Base-by-base conservation (phyloP, 192 early-diverging fungal genomes). In the Gaertneriomyces sp. region DNA sequence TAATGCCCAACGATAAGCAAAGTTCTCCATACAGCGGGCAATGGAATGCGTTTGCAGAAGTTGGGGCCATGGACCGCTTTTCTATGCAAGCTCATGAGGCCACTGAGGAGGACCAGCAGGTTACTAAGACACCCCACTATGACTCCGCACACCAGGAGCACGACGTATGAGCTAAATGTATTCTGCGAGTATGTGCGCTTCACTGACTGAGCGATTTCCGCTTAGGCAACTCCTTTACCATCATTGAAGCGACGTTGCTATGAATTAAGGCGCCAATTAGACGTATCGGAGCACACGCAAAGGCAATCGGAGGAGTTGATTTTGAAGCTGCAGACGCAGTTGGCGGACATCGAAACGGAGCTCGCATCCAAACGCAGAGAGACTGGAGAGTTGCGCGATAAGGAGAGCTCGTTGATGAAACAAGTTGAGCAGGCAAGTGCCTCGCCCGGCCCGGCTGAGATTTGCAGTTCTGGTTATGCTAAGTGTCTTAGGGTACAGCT, bases 361-460 rank as follows among this genome's bases (percentile, higher is more conserved):
- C 59, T 60, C 2, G 12, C 44, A 12, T 12, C 59, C 0, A 60
- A 60, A 11, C 40, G 25, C 40, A 60, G 45, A 25, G 59, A 60
- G 39, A 20, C 40, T 38, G n/a, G n/a, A 14, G 59, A 60, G 40
- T 10, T 60, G 5, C 39, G 44, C 14, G 14, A 14, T 16, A 12
- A 43, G n/a, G 44, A 60, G 6, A 43, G 45, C 5, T 14, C 4
- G 5, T 44, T 60, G 59, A 14, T 60, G 59, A 14, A 4, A 14
- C 59, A 60, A 45, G 45, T 60, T 14, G 59, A 60, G 38, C 14
- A 33, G 14, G 59, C 45, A 60, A 60, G 59, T 16, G 25, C 25
- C 16, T 45, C 14, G 5, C 14, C 14, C 7, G 7, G n/a, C n/a
- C n/a, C n/a, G 16, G 25, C 14, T 60, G 25, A 25, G 16, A n/a